Evolutionary conservation across 257 asterid species (phyloP).

Genomic region (Gardenia jasminoides): DNA sequence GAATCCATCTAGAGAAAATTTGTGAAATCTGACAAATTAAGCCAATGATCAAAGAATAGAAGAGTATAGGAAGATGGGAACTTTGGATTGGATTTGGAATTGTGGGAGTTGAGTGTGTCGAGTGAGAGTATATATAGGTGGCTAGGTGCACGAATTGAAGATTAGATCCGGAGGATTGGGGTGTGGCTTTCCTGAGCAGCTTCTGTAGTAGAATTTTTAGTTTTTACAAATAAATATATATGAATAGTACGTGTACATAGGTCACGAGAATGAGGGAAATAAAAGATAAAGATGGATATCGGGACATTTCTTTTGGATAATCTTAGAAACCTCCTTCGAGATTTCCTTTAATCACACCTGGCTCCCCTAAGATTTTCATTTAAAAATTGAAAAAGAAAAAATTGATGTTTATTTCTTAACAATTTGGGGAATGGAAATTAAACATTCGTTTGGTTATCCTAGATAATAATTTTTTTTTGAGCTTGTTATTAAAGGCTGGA

Average conservation of each 20-base stretch:
- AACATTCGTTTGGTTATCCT: too few species aligned
- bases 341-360: too few species aligned
- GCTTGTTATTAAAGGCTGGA: too few species aligned
- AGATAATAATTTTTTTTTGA: too few species aligned
- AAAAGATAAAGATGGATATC: conserved; percentile 7
- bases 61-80: not conserved
- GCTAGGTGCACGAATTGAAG: conserved; percentile 10
- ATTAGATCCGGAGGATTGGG: not conserved
- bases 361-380: too few species aligned
- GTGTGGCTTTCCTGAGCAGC: conserved; percentile 15
- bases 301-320: too few species aligned
- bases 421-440: too few species aligned
- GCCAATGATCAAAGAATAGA: not conserved
- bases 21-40: not conserved
- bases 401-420: too few species aligned
- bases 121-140: conserved; percentile 6
- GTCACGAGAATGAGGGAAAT: conserved; percentile 2
- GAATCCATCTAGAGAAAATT: conserved; percentile 12
- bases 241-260: not conserved
- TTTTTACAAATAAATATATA: not conserved
- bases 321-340: too few species aligned
- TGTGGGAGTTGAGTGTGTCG: not conserved
- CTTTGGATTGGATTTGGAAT: not conserved
- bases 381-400: too few species aligned
- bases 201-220: not conserved